phyloP scores from a whole-genome alignment of 768 basidiomycete genomes.

The Mycena haematopus region DNA sequence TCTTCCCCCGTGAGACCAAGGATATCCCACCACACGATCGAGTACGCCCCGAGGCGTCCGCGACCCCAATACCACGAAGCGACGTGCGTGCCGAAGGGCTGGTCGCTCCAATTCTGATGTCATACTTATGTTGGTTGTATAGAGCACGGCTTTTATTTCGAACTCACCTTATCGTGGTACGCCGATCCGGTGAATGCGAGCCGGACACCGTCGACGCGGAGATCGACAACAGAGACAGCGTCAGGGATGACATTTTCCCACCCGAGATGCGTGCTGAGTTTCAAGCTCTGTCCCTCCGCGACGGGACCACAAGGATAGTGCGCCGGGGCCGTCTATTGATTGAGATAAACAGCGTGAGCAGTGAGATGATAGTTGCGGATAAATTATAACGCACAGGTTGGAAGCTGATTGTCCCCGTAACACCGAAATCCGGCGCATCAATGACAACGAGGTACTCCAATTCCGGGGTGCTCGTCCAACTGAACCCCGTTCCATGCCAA shows the following conservation, averaged over 20 bases:
- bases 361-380: too few species aligned
- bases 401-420: conserved; percentile 23
- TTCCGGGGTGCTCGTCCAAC: conserved; percentile 9
- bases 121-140: too few species aligned
- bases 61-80: conserved; percentile 28
- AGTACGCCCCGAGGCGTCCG: conserved; percentile 19
- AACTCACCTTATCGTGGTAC: conserved; percentile 27
- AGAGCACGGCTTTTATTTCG: too few species aligned
- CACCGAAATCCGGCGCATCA: conserved; percentile 22
- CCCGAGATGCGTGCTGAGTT: conserved; percentile 23
- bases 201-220: conserved; percentile 11
- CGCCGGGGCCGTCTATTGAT: conserved; percentile 22
- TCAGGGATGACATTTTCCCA: conserved; percentile 33
- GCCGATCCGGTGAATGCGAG: conserved; percentile 23
- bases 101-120: conserved; percentile 25
- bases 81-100: conserved; percentile 6
- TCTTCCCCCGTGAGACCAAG: conserved; percentile 4
- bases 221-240: conserved; percentile 22
- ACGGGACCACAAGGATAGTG: conserved; percentile 27
- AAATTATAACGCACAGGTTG: not conserved
- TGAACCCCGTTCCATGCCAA: conserved; percentile 28
- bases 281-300: conserved; percentile 16
- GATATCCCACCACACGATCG: conserved; percentile 27
- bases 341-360: not conserved
- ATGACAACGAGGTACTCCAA: conserved; percentile 17